Conservation (phyloP, 768 basidiomycete species). For the Boletus vinaceobasis region DNA sequence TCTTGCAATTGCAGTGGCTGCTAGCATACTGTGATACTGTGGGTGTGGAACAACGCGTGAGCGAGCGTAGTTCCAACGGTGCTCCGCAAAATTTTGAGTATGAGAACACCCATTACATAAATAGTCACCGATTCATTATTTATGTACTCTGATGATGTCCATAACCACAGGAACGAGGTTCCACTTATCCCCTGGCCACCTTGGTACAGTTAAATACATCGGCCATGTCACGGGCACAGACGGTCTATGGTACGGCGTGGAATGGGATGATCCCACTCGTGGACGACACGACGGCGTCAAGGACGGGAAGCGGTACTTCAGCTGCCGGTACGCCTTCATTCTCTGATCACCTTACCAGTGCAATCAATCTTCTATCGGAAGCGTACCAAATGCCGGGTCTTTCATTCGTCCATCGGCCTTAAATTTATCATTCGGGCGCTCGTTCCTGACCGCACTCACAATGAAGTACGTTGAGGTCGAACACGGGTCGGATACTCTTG, state of each 20-base stretch:
- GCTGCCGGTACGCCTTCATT: slow-evolving; percentile 53
- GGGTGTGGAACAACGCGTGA: not conserved
- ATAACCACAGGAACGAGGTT: slow-evolving; percentile 54
- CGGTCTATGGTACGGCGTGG: slow-evolving; percentile 90
- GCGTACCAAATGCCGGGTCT: slow-evolving; percentile 63
- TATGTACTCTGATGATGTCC: slow-evolving; percentile 9
- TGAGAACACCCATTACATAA: slow-evolving; percentile 16
- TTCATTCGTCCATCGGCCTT: slow-evolving; percentile 71
- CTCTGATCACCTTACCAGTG: slow-evolving; percentile 9
- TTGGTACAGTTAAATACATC: slow-evolving; percentile 69
- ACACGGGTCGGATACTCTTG: slow-evolving; percentile 49
- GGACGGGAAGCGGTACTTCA: slow-evolving; percentile 75
- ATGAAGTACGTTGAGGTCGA: slow-evolving; percentile 73
- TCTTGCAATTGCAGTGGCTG: slow-evolving; percentile 21
- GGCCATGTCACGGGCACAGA: slow-evolving; percentile 61
- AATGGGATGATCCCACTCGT: slow-evolving; percentile 85
- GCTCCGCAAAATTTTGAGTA: slow-evolving; percentile 9
- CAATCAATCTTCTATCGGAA: slow-evolving; percentile 29
- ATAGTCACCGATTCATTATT: not conserved
- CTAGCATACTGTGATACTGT: slow-evolving; percentile 32
- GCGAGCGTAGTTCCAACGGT: not conserved
- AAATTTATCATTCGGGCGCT: slow-evolving; percentile 51
- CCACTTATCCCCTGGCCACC: slow-evolving; percentile 41
- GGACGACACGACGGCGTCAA: slow-evolving; percentile 88
- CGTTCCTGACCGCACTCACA: slow-evolving; percentile 72